Evolutionary conservation across 2,329 filamentous ascomycete genomes (phyloP), one percentile per base, ranked within the genome.

Genomic region (Monosporascus ibericus): DNA sequence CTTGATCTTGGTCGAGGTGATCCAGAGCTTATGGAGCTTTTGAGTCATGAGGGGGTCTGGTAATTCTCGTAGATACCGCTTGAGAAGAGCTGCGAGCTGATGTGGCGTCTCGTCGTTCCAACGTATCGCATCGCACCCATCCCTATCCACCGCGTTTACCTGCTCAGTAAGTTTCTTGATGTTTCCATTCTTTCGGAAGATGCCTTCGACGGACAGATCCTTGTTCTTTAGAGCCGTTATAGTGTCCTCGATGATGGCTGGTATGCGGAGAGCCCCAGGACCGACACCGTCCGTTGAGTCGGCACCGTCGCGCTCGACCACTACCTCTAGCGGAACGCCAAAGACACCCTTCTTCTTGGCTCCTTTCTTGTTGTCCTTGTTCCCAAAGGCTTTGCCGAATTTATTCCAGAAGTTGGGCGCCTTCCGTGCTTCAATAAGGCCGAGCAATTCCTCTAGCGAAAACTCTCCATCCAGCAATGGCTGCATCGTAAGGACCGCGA

Each of bases 161-260:
- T 95, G 77, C 56, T 96, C 92, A 61, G 88, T 90, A 44, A 96
- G 78, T 60, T 92, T 89, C 70, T 94, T 92, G 74, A 99, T 96
- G 70, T 97, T 99, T 62, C 94, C 94, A 64, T 97, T 99, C 79
- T 99, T 99, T 62, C 94, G 86, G 82, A 99, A 99, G 22, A 99
- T 92, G 63, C 94, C 94, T 70, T 99, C 94, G 1, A 99, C 90
- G 2, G 92, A 97, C 75, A 99, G 91, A 69, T 99, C 94, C 90
- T 99, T 97, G 71, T 92, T 94, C 62, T 92, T 86, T 90, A 99
- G 96, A 14, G 92, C 91, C 4, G 89, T 88, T 38, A 99, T 87
- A 48, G 92, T 86, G 67, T 96, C 92, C 64, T 97, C 92, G n/a
- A 99, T 81, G 49, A 99, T 78, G n/a, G 90, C 88, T 3, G 94